These are phyloP conservation scores for Boletus subparvulus DNA, from an alignment of 768 basidiomycete genomes.

Conservation along the genomic window DNA sequence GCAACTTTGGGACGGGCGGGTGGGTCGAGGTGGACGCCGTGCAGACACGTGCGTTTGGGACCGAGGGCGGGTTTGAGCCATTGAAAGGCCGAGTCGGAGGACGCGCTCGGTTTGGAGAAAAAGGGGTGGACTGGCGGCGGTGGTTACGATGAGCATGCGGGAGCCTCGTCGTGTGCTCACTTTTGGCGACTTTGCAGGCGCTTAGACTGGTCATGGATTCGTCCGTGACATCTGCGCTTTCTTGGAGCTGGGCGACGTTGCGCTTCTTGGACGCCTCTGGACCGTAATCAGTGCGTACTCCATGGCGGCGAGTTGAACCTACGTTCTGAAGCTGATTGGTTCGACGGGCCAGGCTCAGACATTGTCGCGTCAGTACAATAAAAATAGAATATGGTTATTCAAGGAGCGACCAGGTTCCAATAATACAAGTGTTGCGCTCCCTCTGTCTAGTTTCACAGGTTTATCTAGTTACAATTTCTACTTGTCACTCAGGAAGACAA, in stretches of 20 bases:
- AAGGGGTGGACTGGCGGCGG: constrained; percentile 41
- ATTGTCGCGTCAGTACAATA: constrained; percentile 7
- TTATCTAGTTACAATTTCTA: constrained; percentile 19
- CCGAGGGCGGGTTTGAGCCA: constrained; percentile 38
- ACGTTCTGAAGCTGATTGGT: constrained; percentile 1
- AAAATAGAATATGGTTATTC: constrained; percentile 22
- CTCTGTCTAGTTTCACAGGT: constrained; percentile 5
- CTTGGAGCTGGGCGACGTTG: constrained; percentile 11
- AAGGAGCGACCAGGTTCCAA: neutral
- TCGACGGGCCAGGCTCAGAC: constrained; percentile 17
- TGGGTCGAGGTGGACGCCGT: constrained; percentile 34
- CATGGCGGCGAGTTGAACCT: constrained; percentile 5
- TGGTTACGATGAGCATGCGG: neutral
- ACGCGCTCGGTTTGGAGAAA: constrained; percentile 33
- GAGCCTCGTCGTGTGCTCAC: constrained; percentile 14
- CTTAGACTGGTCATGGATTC: constrained; percentile 9
- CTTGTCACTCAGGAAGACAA: constrained; percentile 87
- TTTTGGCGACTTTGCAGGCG: constrained; percentile 26
- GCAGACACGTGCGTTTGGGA: constrained; percentile 35
- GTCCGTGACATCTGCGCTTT: constrained; percentile 12
- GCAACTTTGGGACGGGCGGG: constrained; percentile 57
- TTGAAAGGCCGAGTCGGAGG: constrained; percentile 18
- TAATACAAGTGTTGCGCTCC: constrained; percentile 15
- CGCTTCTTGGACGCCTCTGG: constrained; percentile 22
- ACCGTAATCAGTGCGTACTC: neutral